phyloP scores from a whole-genome alignment of 805 yeast species.

The Candida boleticola region DNA sequence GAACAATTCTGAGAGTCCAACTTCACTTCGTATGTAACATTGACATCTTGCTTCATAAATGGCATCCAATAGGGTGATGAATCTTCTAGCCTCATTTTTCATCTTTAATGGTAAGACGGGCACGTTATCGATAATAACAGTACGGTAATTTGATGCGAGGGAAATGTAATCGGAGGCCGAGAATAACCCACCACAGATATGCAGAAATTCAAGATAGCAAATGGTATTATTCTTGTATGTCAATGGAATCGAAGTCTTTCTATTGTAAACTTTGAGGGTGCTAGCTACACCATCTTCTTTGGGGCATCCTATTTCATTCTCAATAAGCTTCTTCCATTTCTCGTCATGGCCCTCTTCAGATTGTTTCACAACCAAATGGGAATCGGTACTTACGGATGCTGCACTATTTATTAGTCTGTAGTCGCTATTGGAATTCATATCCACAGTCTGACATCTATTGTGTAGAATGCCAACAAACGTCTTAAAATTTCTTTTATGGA shows the following conservation, averaged over 20 bases:
- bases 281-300: slow-evolving; percentile 18
- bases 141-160: slow-evolving; percentile 56
- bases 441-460: slow-evolving; percentile 57
- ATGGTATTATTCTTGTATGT: slow-evolving; percentile 33
- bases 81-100: slow-evolving; percentile 68
- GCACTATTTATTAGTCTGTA: slow-evolving; percentile 40
- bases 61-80: slow-evolving; percentile 67
- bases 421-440: slow-evolving; percentile 59
- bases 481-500: slow-evolving; percentile 56
- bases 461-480: slow-evolving; percentile 56
- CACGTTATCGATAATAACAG: slow-evolving; percentile 57
- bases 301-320: slow-evolving; percentile 4
- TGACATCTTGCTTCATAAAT: slow-evolving; percentile 66
- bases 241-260: slow-evolving; percentile 47
- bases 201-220: slow-evolving; percentile 50
- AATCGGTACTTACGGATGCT: slow-evolving; percentile 12
- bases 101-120: slow-evolving; percentile 55
- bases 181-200: slow-evolving; percentile 54
- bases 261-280: slow-evolving; percentile 53
- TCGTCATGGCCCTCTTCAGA: slow-evolving; percentile 20
- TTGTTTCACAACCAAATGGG: slow-evolving; percentile 30
- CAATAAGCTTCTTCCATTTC: slow-evolving; percentile 36
- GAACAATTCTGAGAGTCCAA: slow-evolving; percentile 50
- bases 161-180: slow-evolving; percentile 73
- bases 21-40: slow-evolving; percentile 51